phyloP scores from a whole-genome alignment of 139 green algal genomes.

The Picochlorum sp. region DNA sequence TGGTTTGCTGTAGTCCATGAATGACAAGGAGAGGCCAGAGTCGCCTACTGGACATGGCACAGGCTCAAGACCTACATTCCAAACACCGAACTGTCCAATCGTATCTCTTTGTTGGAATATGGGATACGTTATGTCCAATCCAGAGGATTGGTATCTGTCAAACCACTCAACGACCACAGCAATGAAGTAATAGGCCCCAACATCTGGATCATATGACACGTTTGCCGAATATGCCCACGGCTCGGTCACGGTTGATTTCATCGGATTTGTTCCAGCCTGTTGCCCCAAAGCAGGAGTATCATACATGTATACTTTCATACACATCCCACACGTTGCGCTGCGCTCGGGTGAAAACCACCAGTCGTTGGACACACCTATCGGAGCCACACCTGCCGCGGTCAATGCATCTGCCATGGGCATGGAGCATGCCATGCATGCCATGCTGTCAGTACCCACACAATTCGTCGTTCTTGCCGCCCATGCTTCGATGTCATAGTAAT shows the following conservation, averaged over 20 bases:
- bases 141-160: background rate
- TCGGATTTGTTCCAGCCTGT: background rate
- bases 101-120: background rate
- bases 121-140: background rate
- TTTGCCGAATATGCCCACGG: background rate
- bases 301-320: slow-evolving; percentile 2
- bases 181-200: background rate
- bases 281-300: background rate
- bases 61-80: background rate
- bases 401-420: background rate
- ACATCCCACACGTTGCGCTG: background rate
- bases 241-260: background rate
- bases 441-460: background rate
- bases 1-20: background rate
- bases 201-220: background rate
- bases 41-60: background rate
- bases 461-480: background rate
- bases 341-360: background rate
- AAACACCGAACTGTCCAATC: background rate
- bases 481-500: background rate
- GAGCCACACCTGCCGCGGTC: background rate
- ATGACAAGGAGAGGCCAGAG: background rate
- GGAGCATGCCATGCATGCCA: slow-evolving; percentile 1
- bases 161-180: background rate
- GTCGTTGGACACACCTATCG: background rate